These are phyloP conservation scores for Glomus cerebriforme DNA, from an alignment of 192 early-diverging fungal species.

Conservation along the genomic window DNA sequence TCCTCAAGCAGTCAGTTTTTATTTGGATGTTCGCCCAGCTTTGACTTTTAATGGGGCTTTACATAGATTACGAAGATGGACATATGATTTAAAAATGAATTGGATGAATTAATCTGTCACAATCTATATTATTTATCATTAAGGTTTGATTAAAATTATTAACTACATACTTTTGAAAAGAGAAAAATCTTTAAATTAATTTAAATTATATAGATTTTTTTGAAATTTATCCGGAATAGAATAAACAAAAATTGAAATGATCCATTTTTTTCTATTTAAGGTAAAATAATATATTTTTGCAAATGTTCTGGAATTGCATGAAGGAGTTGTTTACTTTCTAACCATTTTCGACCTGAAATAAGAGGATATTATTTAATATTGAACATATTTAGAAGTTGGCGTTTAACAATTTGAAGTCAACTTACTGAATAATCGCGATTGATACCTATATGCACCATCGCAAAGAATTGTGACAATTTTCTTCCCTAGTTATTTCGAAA, in stretches of 20 bases:
- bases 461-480: conserved; percentile 85
- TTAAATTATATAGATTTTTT: neutral
- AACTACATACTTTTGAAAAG: neutral
- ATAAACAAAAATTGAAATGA: neutral
- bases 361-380: neutral
- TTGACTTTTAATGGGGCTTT: conserved; percentile 57
- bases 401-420: conserved; percentile 11
- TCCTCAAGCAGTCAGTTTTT: conserved; percentile 63
- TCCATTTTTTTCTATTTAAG: conserved; percentile 30
- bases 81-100: neutral
- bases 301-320: conserved; percentile 81
- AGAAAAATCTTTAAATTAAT: neutral
- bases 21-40: conserved; percentile 87
- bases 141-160: neutral
- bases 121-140: neutral
- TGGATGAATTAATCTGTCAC: neutral
- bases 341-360: conserved; percentile 66
- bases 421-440: conserved; percentile 78
- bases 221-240: neutral
- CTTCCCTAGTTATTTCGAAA: conserved; percentile 41
- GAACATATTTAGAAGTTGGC: neutral
- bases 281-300: conserved; percentile 81
- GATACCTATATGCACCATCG: conserved; percentile 89
- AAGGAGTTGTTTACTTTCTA: conserved; percentile 81
- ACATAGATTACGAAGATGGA: conserved; percentile 21